A percentile compares a stretch with the other conserved stretches of the same genome.
Evolutionary conservation across 2,329 filamentous ascomycete species (phyloP).

Genomic region (Penicillium sp.): DNA sequence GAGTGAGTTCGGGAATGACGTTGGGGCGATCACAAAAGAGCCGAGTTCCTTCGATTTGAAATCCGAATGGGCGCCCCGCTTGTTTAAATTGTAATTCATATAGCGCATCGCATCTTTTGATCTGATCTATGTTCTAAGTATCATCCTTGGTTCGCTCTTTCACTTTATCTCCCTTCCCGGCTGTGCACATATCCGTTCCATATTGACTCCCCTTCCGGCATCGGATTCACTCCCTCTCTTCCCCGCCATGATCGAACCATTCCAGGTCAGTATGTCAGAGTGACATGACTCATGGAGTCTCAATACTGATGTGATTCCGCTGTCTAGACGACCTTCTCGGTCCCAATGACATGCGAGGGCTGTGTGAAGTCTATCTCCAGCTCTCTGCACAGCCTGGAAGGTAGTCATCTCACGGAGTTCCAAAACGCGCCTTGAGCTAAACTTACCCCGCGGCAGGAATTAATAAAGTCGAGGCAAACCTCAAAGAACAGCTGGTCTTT

Average conservation of each 20-base stretch:
- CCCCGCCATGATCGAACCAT: conserved; percentile 46
- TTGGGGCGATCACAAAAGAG: conserved; percentile 25
- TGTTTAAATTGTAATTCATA: not conserved
- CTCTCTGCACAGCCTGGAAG: conserved; percentile 70
- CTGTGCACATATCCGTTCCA: not conserved
- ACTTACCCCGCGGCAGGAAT: conserved; percentile 58
- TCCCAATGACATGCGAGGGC: conserved; percentile 85
- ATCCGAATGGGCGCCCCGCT: conserved; percentile 30
- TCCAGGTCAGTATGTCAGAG: conserved; percentile 40
- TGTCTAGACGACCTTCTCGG: conserved; percentile 84
- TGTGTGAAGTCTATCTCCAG: conserved; percentile 85
- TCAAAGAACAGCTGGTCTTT: conserved; percentile 78
- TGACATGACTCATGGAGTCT: not conserved
- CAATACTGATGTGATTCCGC: conserved; percentile 16
- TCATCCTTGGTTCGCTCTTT: not conserved
- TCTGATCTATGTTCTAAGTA: not conserved
- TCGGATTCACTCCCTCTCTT: conserved; percentile 12
- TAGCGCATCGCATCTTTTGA: not conserved
- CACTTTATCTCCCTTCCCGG: not conserved
- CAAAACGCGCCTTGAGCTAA: not conserved
- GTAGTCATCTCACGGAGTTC: conserved; percentile 38
- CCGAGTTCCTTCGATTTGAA: conserved; percentile 35
- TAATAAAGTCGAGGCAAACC: conserved; percentile 74
- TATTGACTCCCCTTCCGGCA: not conserved
- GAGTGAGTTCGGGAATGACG: conserved; percentile 21